phyloP scores from a whole-genome alignment of 148 eudicot species.

The Cornus florida region DNA sequence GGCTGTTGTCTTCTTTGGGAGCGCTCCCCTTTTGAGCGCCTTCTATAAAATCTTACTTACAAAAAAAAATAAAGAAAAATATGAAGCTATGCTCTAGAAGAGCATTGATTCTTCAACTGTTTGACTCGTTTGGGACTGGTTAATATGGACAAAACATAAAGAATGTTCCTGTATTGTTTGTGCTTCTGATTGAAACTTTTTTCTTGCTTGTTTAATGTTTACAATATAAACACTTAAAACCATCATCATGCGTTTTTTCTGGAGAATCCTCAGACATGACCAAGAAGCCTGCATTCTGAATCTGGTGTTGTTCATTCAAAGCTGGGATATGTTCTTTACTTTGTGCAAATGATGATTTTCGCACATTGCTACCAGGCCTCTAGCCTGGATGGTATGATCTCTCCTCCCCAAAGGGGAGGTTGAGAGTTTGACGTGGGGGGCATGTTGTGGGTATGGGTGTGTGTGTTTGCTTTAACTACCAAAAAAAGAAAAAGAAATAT shows the following conservation, averaged over 20 bases:
- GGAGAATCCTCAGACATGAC: background rate
- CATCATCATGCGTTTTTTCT: background rate
- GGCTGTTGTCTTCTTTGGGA: too few relatives aligned
- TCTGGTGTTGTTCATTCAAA: conserved; percentile 1
- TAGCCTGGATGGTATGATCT: too few relatives aligned
- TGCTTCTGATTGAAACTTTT: conserved; percentile 6
- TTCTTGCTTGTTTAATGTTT: background rate
- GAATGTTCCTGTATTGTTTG: background rate
- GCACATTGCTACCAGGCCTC: background rate
- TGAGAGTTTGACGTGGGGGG: too few relatives aligned
- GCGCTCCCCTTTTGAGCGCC: too few relatives aligned
- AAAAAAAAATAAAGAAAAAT: background rate
- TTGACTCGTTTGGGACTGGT: background rate
- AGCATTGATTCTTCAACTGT: background rate
- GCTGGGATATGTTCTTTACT: background rate
- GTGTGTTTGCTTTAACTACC: too few relatives aligned
- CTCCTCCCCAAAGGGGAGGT: too few relatives aligned
- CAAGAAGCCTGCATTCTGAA: background rate
- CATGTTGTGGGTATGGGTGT: too few relatives aligned
- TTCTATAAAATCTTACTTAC: too few relatives aligned
- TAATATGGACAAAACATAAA: background rate
- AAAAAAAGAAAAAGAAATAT: too few relatives aligned
- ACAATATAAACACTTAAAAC: background rate
- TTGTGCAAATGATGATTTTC: conserved; percentile 12
- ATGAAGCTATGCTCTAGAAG: background rate